These are phyloP conservation scores for Zygotorulaspora chibaensis DNA, from an alignment of 805 yeast genomes.

Conservation along the genomic window DNA sequence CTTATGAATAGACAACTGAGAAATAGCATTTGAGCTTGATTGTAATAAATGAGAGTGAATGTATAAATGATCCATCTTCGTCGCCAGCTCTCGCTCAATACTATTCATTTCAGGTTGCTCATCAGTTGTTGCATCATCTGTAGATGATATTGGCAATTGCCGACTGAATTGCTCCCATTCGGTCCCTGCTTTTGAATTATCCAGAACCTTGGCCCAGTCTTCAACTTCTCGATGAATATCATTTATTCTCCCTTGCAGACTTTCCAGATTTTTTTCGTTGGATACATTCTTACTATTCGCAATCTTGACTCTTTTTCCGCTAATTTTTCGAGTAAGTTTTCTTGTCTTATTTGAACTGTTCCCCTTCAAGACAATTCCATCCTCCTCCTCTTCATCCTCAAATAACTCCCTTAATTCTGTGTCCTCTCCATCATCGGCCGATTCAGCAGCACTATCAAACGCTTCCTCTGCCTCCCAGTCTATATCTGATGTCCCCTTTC, in stretches of 20 bases:
- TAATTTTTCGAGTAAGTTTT: neutral
- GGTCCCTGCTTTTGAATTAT: constrained; percentile 14
- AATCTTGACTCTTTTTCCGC: constrained; percentile 8
- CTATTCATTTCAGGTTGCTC: neutral
- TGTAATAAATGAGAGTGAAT: constrained; percentile 25
- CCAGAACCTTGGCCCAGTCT: constrained; percentile 27
- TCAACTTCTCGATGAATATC: constrained; percentile 24
- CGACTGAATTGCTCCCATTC: constrained; percentile 19
- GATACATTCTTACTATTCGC: constrained; percentile 33
- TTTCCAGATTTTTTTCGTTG: constrained; percentile 25
- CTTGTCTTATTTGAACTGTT: neutral
- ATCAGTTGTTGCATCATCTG: neutral
- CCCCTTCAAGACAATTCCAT: constrained; percentile 9
- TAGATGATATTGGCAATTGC: neutral
- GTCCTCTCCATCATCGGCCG: constrained; percentile 16
- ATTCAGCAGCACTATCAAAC: constrained; percentile 9
- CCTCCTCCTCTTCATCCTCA: constrained; percentile 15
- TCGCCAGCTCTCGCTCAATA: constrained; percentile 13
- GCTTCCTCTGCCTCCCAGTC: constrained; percentile 30
- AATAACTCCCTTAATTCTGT: constrained; percentile 22
- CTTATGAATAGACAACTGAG: constrained; percentile 16
- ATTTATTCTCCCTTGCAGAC: constrained; percentile 23
- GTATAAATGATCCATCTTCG: constrained; percentile 20
- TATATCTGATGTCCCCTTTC: constrained; percentile 23
- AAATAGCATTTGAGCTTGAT: constrained; percentile 23